Evolutionary conservation across 306 rosid species (phyloP).

Genomic region (Chamaecrista fasciculata): DNA sequence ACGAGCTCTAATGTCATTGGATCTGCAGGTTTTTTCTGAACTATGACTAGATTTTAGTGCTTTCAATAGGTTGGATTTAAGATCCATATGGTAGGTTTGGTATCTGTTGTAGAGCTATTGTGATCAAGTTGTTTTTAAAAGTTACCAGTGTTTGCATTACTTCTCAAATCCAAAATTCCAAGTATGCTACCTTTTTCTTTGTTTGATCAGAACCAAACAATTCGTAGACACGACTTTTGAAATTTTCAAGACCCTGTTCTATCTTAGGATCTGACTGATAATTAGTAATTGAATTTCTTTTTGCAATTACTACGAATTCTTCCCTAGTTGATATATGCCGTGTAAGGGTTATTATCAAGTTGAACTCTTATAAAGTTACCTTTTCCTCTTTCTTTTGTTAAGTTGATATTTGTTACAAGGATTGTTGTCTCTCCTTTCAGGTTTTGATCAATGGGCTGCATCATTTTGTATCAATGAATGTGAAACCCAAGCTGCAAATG

Average conservation of each 20-base stretch:
- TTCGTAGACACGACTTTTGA: not conserved
- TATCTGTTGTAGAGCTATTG: not conserved
- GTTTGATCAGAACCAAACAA: not conserved
- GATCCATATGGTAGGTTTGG: constrained; percentile 7
- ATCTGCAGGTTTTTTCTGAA: constrained; percentile 58
- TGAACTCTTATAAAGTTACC: not conserved
- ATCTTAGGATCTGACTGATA: constrained; percentile 20
- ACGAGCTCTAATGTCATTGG: constrained; percentile 92
- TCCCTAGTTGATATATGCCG: no score
- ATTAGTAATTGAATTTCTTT: constrained; percentile 1
- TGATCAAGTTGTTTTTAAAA: not conserved
- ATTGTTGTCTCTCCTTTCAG: constrained; percentile 46
- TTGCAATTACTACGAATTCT: constrained; percentile 1
- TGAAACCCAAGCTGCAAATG: constrained; percentile 77
- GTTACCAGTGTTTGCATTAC: constrained; percentile 1
- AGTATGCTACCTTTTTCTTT: not conserved
- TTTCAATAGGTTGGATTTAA: not conserved
- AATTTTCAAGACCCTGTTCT: constrained; percentile 3
- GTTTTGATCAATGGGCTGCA: constrained; percentile 96
- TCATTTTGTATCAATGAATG: constrained; percentile 74
- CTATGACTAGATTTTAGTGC: not conserved
- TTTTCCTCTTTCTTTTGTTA: constrained; percentile 19
- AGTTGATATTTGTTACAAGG: constrained; percentile 19
- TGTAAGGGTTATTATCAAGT: no score
- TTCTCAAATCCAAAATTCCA: not conserved